A percentile compares a stretch with the other conserved stretches of the same genome.
These are phyloP conservation scores for Boletus pseudo-olivaceus DNA, from an alignment of 768 basidiomycete genomes.

Conservation along the genomic window DNA sequence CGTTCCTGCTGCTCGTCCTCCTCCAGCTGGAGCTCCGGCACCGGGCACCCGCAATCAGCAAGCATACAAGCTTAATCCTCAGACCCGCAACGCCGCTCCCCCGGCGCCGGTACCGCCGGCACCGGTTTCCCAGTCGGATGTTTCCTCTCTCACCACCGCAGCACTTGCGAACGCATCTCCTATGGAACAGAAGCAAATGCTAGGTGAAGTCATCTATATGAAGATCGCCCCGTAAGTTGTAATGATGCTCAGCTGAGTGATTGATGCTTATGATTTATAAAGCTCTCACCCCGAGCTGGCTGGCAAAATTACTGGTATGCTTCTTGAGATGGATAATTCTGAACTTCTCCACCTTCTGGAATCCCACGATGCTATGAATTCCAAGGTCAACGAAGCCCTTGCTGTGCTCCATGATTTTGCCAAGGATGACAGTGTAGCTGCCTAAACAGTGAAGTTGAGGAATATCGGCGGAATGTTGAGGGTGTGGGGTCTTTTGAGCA, in stretches of 20 bases:
- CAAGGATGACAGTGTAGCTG: constrained; percentile 33
- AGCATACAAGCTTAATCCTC: constrained; percentile 32
- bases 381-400: constrained; percentile 92
- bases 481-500: constrained; percentile 34
- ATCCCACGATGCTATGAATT: constrained; percentile 71
- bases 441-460: constrained; percentile 1
- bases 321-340: constrained; percentile 97
- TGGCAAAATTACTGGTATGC: constrained; percentile 98
- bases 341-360: constrained; percentile 91
- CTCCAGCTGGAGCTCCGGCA: constrained; percentile 45
- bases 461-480: background rate
- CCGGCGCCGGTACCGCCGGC: constrained; percentile 33
- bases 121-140: constrained; percentile 45
- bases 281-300: constrained; percentile 89
- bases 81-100: constrained; percentile 35
- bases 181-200: constrained; percentile 97
- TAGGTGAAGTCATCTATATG: constrained; percentile 96
- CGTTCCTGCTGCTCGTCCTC: constrained; percentile 41
- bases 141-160: constrained; percentile 59
- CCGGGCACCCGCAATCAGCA: constrained; percentile 36
- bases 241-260: background rate
- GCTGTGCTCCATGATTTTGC: constrained; percentile 84
- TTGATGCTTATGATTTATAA: constrained; percentile 11
- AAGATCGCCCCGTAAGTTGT: constrained; percentile 69
- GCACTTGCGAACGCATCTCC: constrained; percentile 56